Base-by-base conservation (phyloP, 2,329 filamentous ascomycete species). In the Diaporthe caulivora region DNA sequence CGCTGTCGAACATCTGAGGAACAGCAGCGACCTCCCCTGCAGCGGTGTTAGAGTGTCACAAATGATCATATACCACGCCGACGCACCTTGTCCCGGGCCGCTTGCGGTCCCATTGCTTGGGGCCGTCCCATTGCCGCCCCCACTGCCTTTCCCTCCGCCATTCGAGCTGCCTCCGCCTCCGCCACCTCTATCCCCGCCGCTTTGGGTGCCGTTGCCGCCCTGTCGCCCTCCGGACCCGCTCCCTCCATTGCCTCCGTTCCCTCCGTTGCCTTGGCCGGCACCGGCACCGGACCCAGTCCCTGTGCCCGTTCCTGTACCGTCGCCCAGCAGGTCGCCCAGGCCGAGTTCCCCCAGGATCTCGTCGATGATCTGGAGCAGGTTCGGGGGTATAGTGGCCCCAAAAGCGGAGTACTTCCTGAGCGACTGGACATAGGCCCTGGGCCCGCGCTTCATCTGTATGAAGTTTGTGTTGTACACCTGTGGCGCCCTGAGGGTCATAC, bases 1-100 rank as follows among this genome's bases (percentile, higher is more conserved):
- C 85, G 37, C 80, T 79, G 76, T 90, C 88, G 70, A 84, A 81
- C 31, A 81, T 77, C 75, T 87, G 82, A 0, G 88, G 87, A 24
- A 82, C 85, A 24, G 85, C 83, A 31, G 81, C 72, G 2, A 83
- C 83, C 73, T 85, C 84, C 49, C 82, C 81, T 79, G 73, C 47
- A 54, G 17, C 21, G n/a, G 9, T 29, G 76, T 81, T 44, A 80
- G 78, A 72, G 29, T 58, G 8, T 4, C 64, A n/a, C 9, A 9
- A 40, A 40, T 3, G 13, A 31, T 31, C 15, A 7, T 17, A 10
- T 24, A 17, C 26, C 57, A 47, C 9, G 55, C 8, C 18, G 11
- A 47, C 47, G 31, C 64, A 76, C 77, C 77, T 64, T 77, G 67
- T 13, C 74, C 55, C 40, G 75, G 60, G 18, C 74, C 55, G 29